Conservation (phyloP, 2,329 filamentous ascomycete genomes). For the Fusarium vanettenii region DNA sequence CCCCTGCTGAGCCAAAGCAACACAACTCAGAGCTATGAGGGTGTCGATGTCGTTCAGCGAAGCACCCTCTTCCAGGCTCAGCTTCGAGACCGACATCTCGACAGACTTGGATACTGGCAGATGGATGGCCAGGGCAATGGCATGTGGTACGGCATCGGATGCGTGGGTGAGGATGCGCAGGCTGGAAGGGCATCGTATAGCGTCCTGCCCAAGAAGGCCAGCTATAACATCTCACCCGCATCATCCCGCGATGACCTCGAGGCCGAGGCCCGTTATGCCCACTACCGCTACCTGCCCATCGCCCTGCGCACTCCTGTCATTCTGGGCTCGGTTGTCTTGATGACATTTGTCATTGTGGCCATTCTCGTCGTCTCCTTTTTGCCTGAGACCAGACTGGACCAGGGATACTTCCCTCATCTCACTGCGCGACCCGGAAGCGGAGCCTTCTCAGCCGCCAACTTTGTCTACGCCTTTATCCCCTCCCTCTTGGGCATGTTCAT, state of each 20-base stretch:
- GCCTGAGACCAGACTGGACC: constrained; percentile 70
- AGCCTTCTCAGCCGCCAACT: constrained; percentile 88
- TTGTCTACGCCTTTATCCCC: constrained; percentile 84
- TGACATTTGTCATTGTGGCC: constrained; percentile 72
- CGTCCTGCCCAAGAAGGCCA: constrained; percentile 44
- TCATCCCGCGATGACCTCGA: constrained; percentile 46
- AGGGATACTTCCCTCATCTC: constrained; percentile 79
- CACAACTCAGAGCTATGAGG: constrained; percentile 76
- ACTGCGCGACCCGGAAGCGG: constrained; percentile 66
- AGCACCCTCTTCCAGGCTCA: constrained; percentile 64
- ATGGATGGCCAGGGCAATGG: constrained; percentile 72
- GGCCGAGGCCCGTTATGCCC: constrained; percentile 41
- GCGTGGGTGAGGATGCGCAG: constrained; percentile 50
- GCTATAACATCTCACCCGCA: constrained; percentile 47
- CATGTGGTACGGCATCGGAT: constrained; percentile 83
- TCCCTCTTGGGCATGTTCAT: constrained; percentile 74
- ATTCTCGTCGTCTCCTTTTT: constrained; percentile 85
- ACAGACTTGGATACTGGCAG: constrained; percentile 89
- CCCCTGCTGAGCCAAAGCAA: constrained; percentile 85
- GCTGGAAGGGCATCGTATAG: constrained; percentile 37
- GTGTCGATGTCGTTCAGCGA: constrained; percentile 68
- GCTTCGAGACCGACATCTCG: constrained; percentile 67
- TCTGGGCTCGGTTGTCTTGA: constrained; percentile 72
- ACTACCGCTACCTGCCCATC: constrained; percentile 79
- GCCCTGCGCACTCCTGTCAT: constrained; percentile 76